Evolutionary conservation across 106 monocot species (phyloP).

Genomic region (Acanthochlamys bracteata): DNA sequence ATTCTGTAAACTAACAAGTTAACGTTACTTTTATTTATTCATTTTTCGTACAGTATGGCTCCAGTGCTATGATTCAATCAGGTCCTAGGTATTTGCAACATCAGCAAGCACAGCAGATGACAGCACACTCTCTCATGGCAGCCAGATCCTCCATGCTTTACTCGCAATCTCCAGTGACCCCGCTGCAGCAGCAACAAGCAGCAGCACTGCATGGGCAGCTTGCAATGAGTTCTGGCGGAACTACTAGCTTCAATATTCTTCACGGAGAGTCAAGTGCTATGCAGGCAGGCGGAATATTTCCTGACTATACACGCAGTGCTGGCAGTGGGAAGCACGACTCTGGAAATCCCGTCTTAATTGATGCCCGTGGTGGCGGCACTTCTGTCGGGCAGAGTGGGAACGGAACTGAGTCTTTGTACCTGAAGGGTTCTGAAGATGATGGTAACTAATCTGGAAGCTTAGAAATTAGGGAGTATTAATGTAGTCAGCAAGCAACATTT

Average conservation of each 20-base stretch:
- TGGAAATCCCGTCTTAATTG: conserved; percentile 16
- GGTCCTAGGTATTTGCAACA: conserved; percentile 54
- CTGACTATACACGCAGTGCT: conserved; percentile 46
- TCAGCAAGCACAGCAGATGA: conserved; percentile 52
- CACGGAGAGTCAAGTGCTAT: conserved; percentile 53
- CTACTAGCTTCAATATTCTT: conserved; percentile 52
- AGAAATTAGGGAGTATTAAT: too few relatives aligned
- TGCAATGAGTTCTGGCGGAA: conserved; percentile 43
- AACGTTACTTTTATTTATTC: background rate
- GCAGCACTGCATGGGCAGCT: conserved; percentile 42
- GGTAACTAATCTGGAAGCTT: conserved; percentile 22
- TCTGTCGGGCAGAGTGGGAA: conserved; percentile 47
- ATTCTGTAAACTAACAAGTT: background rate
- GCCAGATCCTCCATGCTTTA: conserved; percentile 73
- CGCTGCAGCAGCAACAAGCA: conserved; percentile 53
- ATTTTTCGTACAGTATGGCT: conserved; percentile 42
- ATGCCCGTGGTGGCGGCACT: conserved; percentile 45
- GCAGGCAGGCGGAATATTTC: conserved; percentile 33
- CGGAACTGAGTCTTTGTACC: conserved; percentile 43
- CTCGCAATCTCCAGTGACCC: conserved; percentile 55
- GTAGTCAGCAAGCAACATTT: too few relatives aligned
- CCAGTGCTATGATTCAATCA: conserved; percentile 55
- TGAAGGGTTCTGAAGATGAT: conserved; percentile 58
- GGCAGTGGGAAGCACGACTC: conserved; percentile 26
- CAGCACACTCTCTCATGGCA: conserved; percentile 55